Conservation (phyloP, 331 rosid species). For the Cydonia oblonga region DNA sequence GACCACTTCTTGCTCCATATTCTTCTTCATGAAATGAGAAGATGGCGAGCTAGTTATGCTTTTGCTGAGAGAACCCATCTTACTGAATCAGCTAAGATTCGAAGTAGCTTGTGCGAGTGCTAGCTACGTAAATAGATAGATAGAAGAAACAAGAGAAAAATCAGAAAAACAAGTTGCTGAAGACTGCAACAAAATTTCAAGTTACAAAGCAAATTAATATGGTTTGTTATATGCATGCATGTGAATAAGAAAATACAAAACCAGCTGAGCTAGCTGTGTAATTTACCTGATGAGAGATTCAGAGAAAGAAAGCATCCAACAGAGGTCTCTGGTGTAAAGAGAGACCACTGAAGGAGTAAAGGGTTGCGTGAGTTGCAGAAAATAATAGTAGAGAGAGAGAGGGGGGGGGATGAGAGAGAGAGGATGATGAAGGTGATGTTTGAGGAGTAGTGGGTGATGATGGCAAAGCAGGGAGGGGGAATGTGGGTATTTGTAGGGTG, state of each 20-base stretch:
- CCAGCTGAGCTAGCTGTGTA: neutral
- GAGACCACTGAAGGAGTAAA: constrained; percentile 40
- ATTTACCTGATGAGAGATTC: constrained; percentile 21
- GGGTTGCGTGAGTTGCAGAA: constrained; percentile 11
- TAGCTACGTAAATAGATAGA: constrained; percentile 20
- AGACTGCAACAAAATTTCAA: constrained; percentile 12
- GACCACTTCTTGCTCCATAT: constrained; percentile 21
- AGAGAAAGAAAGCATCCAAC: constrained; percentile 26
- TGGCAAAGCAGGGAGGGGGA: constrained; percentile 24
- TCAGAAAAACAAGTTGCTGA: neutral
- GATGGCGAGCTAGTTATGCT: constrained; percentile 7
- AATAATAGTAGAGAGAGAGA: neutral
- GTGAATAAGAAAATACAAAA: constrained; percentile 6
- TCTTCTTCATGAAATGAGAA: constrained; percentile 1
- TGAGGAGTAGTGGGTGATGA: constrained; percentile 24
- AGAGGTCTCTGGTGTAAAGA: constrained; percentile 31
- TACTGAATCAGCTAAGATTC: neutral
- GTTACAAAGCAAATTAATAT: constrained; percentile 16
- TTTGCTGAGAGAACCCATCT: constrained; percentile 17
- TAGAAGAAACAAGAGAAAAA: neutral
- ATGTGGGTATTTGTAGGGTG: constrained; percentile 60
- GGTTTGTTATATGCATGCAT: constrained; percentile 4
- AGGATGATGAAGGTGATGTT: constrained; percentile 18
- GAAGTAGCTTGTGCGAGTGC: neutral
- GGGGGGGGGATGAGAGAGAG: neutral